Percentiles rank a stretch among this genome's conserved stretches.
Conservation (phyloP, 202 grass and related monocot species). For the Zoysia matrella region DNA sequence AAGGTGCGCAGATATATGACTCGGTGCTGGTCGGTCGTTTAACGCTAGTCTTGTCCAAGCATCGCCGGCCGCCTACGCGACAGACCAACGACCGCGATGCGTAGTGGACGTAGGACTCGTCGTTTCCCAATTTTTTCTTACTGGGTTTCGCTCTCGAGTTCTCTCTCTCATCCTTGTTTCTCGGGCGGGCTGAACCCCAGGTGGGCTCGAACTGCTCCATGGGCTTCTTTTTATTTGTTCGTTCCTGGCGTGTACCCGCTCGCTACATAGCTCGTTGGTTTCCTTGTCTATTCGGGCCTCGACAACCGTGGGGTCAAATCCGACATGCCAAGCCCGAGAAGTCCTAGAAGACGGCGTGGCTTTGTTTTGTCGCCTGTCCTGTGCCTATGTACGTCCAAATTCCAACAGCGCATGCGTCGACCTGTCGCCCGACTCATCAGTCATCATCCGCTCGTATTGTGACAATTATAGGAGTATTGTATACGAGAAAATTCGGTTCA, state of each 20-base stretch:
- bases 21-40: constrained; percentile 33
- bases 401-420: constrained; percentile 37
- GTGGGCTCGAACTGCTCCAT: constrained; percentile 37
- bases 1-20: not conserved
- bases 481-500: not conserved
- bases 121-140: constrained; percentile 14
- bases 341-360: constrained; percentile 48
- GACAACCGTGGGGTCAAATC: constrained; percentile 56
- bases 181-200: constrained; percentile 35
- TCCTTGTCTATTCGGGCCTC: constrained; percentile 15
- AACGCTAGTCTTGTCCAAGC: constrained; percentile 38
- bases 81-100: constrained; percentile 50
- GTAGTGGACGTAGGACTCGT: constrained; percentile 32
- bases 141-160: constrained; percentile 12
- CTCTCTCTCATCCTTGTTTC: not conserved
- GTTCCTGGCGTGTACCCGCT: not conserved
- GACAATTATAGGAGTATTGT: not conserved
- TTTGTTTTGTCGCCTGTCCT: constrained; percentile 33
- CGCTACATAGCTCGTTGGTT: not conserved
- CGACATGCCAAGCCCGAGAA: constrained; percentile 46
- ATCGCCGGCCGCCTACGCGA: constrained; percentile 26
- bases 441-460: not conserved
- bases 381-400: constrained; percentile 23
- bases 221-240: not conserved
- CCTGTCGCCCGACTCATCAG: not conserved